Evolutionary conservation across 2,329 filamentous ascomycete species (phyloP).

Genomic region (Curvularia verruculosa): DNA sequence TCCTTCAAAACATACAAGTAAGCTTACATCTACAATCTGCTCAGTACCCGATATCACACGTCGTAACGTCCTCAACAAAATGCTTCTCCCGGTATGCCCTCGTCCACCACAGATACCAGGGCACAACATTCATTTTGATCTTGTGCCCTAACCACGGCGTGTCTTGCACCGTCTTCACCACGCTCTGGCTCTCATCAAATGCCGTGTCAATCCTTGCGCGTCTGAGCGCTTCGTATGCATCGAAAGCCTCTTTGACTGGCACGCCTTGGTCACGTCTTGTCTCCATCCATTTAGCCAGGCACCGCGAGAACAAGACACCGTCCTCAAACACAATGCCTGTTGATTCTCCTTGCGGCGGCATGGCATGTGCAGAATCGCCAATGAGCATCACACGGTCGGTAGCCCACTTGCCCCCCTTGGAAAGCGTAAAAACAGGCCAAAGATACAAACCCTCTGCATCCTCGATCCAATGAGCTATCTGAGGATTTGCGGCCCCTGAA

Average conservation of each 20-base stretch:
- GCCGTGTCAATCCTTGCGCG: constrained; percentile 53
- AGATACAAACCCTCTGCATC: constrained; percentile 53
- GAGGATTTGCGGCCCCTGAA: constrained; percentile 45
- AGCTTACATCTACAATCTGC: background rate
- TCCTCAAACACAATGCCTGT: constrained; percentile 62
- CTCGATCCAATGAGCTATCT: constrained; percentile 50
- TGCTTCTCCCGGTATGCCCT: constrained; percentile 50
- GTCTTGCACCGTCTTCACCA: constrained; percentile 54
- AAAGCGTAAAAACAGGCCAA: constrained; percentile 55
- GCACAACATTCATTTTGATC: constrained; percentile 54
- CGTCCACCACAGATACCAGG: constrained; percentile 57
- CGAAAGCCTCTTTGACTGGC: constrained; percentile 54
- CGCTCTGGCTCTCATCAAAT: constrained; percentile 55
- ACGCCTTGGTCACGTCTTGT: constrained; percentile 36
- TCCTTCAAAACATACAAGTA: background rate
- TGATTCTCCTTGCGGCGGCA: constrained; percentile 59
- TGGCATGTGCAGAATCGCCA: constrained; percentile 56
- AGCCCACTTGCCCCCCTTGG: constrained; percentile 53
- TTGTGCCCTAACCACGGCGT: constrained; percentile 54
- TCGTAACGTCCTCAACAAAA: constrained; percentile 55
- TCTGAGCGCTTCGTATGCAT: constrained; percentile 56
- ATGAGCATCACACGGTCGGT: constrained; percentile 54
- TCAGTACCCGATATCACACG: constrained; percentile 48
- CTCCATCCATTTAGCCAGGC: constrained; percentile 52
- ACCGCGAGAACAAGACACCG: constrained; percentile 56